Base-by-base conservation (phyloP, 306 rosid species). In the Malus sieversii region DNA sequence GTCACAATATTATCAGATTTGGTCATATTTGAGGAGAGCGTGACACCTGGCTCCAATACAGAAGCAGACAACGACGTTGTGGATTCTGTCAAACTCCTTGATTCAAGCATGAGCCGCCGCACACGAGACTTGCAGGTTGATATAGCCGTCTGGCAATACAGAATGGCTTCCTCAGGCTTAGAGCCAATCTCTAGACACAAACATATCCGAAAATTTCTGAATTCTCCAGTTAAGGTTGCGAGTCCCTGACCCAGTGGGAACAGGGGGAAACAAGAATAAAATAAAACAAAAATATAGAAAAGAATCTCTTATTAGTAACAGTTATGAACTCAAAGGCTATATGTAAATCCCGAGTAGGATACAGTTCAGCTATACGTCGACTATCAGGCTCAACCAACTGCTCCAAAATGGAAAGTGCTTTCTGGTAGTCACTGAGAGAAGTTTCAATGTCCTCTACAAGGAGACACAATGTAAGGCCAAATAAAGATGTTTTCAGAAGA, bases 391-490 rank as follows among this genome's bases (percentile, higher is more conserved):
- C 98, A 81, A 89, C 98, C 79, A 95, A 87, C 77, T 77, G 88
- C 79, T 92, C 97, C 64, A 96, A 81, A 78, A 85, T 89, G 75
- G 91, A 88, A 22, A 92, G 83, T 67, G 99, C 96, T 84, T 92
- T 92, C 85, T 83, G 79, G 77, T 96, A 96, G 86, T 96, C 98
- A 5, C 89, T 79, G 48, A 90, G 92, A 69, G 98, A 96, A 70
- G 93, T 90, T 82, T 92, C 98, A 78, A 92, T 83, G 84, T 96
- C 99, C 98, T 96, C 99, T 96, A 83, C 57, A 88, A 27, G 73
- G 61, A 79, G 75, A 65, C 82, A 63, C 76, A 72, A 82, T 29
- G 20, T 62, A 74, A 78, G 79, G 70, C 67, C 76, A 71, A 22
- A 57, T 46, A 75, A 75, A 68, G 35, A 25, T 60, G 60, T 29